Percentiles rank a stretch among this genome's conserved stretches.
Conservation (phyloP, 257 asterid genomes). For the Nicotiana noctiflora region DNA sequence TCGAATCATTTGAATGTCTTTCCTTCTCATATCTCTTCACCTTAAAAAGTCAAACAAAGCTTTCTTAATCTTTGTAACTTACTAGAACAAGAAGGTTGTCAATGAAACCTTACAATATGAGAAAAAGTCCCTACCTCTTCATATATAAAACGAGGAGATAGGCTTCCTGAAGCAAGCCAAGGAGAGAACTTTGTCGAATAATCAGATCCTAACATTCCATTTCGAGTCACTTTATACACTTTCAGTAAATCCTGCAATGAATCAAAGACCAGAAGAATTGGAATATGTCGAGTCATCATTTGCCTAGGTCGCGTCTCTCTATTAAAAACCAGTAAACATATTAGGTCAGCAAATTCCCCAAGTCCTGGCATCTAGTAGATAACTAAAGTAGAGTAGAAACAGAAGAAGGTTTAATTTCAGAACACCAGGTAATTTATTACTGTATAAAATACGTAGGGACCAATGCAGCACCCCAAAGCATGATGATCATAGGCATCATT, state of each 20-base stretch:
- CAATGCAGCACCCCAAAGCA: background rate
- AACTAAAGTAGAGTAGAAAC: background rate
- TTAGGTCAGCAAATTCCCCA: background rate
- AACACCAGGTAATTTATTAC: background rate
- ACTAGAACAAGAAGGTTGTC: background rate
- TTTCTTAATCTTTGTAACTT: background rate
- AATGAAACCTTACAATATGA: constrained; percentile 6
- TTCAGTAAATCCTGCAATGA: constrained; percentile 53
- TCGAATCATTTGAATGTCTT: constrained; percentile 70
- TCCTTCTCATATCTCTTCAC: constrained; percentile 86
- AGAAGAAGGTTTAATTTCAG: background rate
- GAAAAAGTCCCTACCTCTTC: constrained; percentile 56
- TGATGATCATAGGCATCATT: background rate
- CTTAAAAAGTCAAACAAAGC: constrained; percentile 32
- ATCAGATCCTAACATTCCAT: constrained; percentile 90
- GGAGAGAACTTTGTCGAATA: constrained; percentile 92
- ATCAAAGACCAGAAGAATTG: background rate
- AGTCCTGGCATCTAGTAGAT: background rate
- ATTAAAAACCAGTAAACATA: background rate
- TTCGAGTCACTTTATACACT: constrained; percentile 78
- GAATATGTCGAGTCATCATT: background rate
- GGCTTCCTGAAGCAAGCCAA: constrained; percentile 94
- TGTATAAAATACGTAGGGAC: background rate
- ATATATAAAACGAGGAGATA: constrained; percentile 77
- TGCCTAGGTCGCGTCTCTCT: background rate